These are phyloP conservation scores for Hamamelis virginiana DNA, from an alignment of 164 flowering plant genomes.

Conservation along the genomic window DNA sequence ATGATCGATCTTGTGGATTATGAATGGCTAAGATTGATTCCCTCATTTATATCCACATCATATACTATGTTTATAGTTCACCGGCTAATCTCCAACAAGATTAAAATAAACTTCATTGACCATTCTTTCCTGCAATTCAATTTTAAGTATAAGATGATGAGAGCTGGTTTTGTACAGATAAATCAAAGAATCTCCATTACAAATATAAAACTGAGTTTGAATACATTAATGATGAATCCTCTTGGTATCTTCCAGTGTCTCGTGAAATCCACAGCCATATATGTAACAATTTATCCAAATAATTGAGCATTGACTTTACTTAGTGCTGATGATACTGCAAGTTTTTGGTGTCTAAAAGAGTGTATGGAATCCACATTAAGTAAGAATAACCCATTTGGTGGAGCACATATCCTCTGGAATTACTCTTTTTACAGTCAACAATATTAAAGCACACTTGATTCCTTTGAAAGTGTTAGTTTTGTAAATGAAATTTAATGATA, in stretches of 20 bases:
- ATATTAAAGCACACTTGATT: no score
- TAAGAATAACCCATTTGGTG: neutral
- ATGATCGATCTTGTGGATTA: neutral
- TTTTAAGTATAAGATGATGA: neutral
- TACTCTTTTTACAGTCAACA: neutral
- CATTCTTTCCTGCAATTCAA: neutral
- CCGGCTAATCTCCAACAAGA: neutral
- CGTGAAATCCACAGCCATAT: neutral
- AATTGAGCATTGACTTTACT: conserved; percentile 3
- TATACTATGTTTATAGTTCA: neutral
- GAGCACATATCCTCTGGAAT: neutral
- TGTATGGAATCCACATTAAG: neutral
- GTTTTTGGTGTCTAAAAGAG: neutral
- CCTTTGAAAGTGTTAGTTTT: no score
- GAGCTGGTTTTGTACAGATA: no score
- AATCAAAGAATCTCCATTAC: neutral
- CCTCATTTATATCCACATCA: neutral
- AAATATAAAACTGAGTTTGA: neutral
- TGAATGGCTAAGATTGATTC: neutral
- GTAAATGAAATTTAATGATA: no score
- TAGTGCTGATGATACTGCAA: neutral
- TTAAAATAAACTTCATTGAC: neutral
- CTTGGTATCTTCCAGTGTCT: neutral
- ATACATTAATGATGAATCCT: neutral
- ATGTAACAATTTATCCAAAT: neutral